Conservation (phyloP, 768 basidiomycete genomes). For the Cyclocybe cylindracea region DNA sequence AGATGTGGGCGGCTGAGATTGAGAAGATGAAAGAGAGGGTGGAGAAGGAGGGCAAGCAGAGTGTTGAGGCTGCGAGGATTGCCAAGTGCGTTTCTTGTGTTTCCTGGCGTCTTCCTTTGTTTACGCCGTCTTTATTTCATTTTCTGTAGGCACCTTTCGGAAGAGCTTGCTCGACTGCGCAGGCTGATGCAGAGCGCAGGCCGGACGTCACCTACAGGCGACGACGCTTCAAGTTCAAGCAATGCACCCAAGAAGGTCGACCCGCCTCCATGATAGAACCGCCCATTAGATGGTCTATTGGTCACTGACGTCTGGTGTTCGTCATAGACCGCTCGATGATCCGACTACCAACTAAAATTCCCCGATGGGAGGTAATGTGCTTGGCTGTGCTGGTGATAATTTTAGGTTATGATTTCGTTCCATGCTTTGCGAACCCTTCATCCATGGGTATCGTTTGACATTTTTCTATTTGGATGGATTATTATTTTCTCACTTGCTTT, state of each 20-base stretch:
- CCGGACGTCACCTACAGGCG: constrained; percentile 14
- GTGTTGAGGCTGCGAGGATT: constrained; percentile 57
- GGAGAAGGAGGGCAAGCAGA: constrained; percentile 53
- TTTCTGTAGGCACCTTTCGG: constrained; percentile 49
- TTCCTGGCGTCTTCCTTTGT: constrained; percentile 1
- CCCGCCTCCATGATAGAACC: constrained; percentile 4
- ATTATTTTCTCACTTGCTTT: no score
- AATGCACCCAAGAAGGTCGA: not conserved
- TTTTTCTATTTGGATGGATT: no score
- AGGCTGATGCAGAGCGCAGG: constrained; percentile 69
- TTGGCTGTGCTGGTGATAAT: no score
- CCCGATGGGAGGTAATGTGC: no score
- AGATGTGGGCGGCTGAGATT: constrained; percentile 61
- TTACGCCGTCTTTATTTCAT: constrained; percentile 6
- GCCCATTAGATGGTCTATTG: no score
- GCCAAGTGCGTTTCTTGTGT: constrained; percentile 46
- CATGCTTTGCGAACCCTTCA: no score
- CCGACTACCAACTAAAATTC: not conserved
- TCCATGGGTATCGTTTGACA: no score
- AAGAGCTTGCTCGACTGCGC: constrained; percentile 68
- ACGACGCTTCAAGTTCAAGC: constrained; percentile 3
- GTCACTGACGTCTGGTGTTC: no score
- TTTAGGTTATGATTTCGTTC: no score
- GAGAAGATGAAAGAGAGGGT: constrained; percentile 51
- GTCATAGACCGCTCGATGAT: not conserved